A percentile compares a stretch with the other conserved stretches of the same genome.
Evolutionary conservation across 2,329 filamentous ascomycete genomes (phyloP).

Genomic region (Macrophomina tecta): DNA sequence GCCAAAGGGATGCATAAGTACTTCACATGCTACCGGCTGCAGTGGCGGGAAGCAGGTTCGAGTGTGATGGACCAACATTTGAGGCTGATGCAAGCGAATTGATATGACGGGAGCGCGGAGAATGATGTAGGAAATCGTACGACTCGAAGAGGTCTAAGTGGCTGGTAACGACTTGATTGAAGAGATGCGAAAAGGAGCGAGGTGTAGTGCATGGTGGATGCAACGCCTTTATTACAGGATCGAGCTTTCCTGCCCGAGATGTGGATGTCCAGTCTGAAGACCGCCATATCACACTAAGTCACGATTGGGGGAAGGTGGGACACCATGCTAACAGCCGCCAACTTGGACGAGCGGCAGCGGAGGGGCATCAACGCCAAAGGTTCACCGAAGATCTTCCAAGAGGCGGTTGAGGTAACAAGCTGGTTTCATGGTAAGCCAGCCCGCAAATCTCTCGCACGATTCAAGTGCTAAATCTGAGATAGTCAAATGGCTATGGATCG

Average conservation of each 20-base stretch:
- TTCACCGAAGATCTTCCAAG: neutral
- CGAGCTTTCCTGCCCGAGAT: neutral
- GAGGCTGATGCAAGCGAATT: neutral
- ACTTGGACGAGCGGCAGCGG: neutral
- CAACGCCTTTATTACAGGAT: neutral
- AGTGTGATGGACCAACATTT: neutral
- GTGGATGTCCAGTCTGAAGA: neutral
- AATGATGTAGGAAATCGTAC: neutral
- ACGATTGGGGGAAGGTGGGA: neutral
- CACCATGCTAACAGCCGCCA: neutral
- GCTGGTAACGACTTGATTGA: neutral
- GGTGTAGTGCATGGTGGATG: neutral
- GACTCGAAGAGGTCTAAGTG: neutral
- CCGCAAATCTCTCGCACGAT: too few relatives aligned
- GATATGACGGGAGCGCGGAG: neutral
- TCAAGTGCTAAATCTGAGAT: neutral
- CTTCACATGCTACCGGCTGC: slow-evolving; percentile 1
- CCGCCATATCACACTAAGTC: neutral
- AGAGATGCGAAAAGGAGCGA: neutral
- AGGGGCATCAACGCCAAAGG: neutral
- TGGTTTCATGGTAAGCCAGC: neutral
- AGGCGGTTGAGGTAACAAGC: neutral
- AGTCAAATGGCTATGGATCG: slow-evolving; percentile 7
- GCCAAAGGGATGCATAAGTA: neutral
- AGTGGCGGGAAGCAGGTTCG: neutral